Base-by-base conservation (phyloP, 176 grass and related monocot genomes). In the Aegilops longissima region DNA sequence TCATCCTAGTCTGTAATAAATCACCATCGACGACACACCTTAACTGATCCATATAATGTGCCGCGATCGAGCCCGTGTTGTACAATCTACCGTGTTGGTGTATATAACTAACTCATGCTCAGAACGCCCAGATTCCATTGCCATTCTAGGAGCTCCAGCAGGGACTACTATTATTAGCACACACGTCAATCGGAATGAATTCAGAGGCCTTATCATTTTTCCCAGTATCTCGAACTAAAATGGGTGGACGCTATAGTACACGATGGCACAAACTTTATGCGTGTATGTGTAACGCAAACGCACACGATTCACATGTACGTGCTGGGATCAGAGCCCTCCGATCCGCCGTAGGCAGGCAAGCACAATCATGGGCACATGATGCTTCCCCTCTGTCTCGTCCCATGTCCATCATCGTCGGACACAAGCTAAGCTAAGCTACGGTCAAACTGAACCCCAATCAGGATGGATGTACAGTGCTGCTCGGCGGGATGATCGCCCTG, bases 351-450 rank as follows among this genome's bases (percentile, higher is more conserved):
- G 47, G 14, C 47, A 14, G 73, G 64, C 66, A 74, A 39, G 47
- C 64, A 72, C 73, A 79, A 70, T 70, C 47, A 86, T 87, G 80
- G 18, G 61, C 11, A 61, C 18, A 66, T 64, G 75, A n/a, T 56
- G 80, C 30, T 51, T 81, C 52, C 83, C 70, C 4, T 76, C 4
- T 76, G 61, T 33, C 80, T 36, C 80, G 72, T 78, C 79, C 24
- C 34, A 1, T 74, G 80, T 68, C 75, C 59, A 4, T 71, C 54
- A 24, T 35, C 33, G 18, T 7, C 20, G 24, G 11, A 27, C 65
- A 36, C 20, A 11, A 38, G 24, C 51, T 42, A 11, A 49, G 33
- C 52, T 42, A 20, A 49, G 33, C 64, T 33, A 13, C 9, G 21
- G 79, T 66, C 80, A 82, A 62, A 63, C 21, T 36, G 63, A 77